Evolutionary conservation across 768 basidiomycete genomes (phyloP).

Genomic region (Calocybe indica): DNA sequence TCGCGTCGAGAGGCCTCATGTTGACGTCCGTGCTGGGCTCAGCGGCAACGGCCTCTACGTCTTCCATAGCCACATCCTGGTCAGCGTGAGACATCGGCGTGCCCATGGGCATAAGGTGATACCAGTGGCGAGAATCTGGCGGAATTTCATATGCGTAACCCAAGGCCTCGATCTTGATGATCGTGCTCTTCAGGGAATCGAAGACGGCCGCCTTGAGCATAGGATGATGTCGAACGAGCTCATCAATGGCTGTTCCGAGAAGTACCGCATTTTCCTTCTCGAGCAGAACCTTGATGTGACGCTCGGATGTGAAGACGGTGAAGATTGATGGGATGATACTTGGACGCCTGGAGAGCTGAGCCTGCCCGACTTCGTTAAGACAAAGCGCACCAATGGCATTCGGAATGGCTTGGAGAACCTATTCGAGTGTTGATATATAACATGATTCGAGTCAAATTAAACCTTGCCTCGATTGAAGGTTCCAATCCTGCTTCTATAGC

Average conservation of each 20-base stretch:
- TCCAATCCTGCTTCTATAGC: slow-evolving; percentile 83
- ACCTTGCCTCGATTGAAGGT: slow-evolving; percentile 75
- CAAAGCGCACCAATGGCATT: slow-evolving; percentile 96
- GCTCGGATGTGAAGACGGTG: slow-evolving; percentile 79
- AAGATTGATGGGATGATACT: slow-evolving; percentile 83
- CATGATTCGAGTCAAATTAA: not conserved
- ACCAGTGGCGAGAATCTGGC: slow-evolving; percentile 61
- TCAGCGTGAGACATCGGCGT: slow-evolving; percentile 11
- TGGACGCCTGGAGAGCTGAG: slow-evolving; percentile 70
- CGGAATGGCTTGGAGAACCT: slow-evolving; percentile 91
- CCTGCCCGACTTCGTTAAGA: slow-evolving; percentile 85
- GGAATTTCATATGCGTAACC: slow-evolving; percentile 56
- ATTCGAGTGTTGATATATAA: slow-evolving; percentile 4
- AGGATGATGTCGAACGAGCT: slow-evolving; percentile 95
- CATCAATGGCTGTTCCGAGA: slow-evolving; percentile 88
- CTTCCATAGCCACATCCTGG: slow-evolving; percentile 46
- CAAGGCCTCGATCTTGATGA: slow-evolving; percentile 69
- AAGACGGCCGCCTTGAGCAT: slow-evolving; percentile 76
- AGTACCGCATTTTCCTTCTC: slow-evolving; percentile 92
- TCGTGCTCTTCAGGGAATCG: slow-evolving; percentile 62
- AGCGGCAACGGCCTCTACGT: slow-evolving; percentile 18
- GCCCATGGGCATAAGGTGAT: slow-evolving; percentile 39
- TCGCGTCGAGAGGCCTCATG: too few species aligned
- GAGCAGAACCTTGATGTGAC: slow-evolving; percentile 74
- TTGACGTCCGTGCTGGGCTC: slow-evolving; percentile 8